A percentile compares a stretch with the other conserved stretches of the same genome.
phyloP scores from a whole-genome alignment of 768 basidiomycete species.

The Pilatotrama ljubarskyi region DNA sequence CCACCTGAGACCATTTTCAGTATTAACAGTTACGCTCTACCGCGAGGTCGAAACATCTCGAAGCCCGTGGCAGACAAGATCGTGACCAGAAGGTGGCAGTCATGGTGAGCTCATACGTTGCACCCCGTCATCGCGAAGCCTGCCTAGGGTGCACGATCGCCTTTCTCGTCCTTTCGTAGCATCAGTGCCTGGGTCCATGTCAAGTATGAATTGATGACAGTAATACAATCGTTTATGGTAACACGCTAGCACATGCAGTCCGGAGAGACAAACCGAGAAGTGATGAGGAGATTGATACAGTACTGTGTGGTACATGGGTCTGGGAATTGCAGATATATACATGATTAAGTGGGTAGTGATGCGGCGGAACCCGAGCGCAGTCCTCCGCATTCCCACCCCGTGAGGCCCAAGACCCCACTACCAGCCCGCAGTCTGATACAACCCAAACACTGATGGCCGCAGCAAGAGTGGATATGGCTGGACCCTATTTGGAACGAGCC shows the following conservation, averaged over 20 bases:
- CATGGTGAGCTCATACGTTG: too few species aligned
- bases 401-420: not conserved
- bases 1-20: too few species aligned
- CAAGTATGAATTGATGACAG: too few species aligned
- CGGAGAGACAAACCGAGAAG: not conserved
- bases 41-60: too few species aligned
- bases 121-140: too few species aligned
- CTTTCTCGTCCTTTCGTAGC: too few species aligned
- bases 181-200: too few species aligned
- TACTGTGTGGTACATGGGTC: not conserved
- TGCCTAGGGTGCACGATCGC: too few species aligned
- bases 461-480: not conserved
- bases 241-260: not conserved
- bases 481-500: not conserved
- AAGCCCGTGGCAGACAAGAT: too few species aligned
- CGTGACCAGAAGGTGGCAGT: too few species aligned
- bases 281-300: not conserved
- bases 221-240: not conserved
- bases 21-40: too few species aligned
- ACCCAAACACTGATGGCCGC: not conserved
- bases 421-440: constrained; percentile 1
- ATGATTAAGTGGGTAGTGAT: not conserved
- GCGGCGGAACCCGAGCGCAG: not conserved
- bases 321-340: not conserved
- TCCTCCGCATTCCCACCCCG: not conserved